Evolutionary conservation across 257 asterid species (phyloP), one percentile per base, ranked within the genome.

Genomic region (Scutellaria barbata): DNA sequence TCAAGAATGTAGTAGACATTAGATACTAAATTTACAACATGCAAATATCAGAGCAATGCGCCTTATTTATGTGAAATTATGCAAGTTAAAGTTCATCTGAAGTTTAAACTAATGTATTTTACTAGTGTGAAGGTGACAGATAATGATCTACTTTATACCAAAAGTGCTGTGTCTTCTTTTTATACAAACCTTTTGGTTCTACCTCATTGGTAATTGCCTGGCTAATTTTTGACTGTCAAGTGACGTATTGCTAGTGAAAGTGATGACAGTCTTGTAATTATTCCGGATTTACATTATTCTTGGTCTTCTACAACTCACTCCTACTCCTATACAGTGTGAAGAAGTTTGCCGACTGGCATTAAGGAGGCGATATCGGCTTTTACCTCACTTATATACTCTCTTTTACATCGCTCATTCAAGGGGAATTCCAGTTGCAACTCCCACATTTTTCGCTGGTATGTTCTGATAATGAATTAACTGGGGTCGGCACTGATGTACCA

Each of bases 271-370:
- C 43, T 40, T 16, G 33, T 22, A 47, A 17, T 50, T 58, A 57
- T 25, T 43, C 58, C 40, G 9, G 22, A 45, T 7, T 40, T 33
- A 8, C 69, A 51, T 30, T 72, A 45, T 62, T 77, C 64, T 57
- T 72, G 53, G 66, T 75, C 74, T 68, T 68, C 71, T 54, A 12
- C 22, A 59, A 71, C 61, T 72, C 64, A 18, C 64, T 60, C 57
- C 47, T 66, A 37, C 70, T 65, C 68, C 62, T 57, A 65, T 66
- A 45, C 82, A 92, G 98, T 92, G 96, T 67, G 98, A 95, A 82
- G 96, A 88, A 79, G 99, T 95, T 75, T 95, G 99, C 76, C 96
- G 99, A 70, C 82, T 81, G 76, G 98, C 99, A 73, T 74, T 95
- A 75, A 84, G 74, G 85, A 88, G 98, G 83, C 85, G 99, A 59